These are phyloP conservation scores for Fraxinus latifolia DNA, from an alignment of 305 asterid species.

Conservation along the genomic window DNA sequence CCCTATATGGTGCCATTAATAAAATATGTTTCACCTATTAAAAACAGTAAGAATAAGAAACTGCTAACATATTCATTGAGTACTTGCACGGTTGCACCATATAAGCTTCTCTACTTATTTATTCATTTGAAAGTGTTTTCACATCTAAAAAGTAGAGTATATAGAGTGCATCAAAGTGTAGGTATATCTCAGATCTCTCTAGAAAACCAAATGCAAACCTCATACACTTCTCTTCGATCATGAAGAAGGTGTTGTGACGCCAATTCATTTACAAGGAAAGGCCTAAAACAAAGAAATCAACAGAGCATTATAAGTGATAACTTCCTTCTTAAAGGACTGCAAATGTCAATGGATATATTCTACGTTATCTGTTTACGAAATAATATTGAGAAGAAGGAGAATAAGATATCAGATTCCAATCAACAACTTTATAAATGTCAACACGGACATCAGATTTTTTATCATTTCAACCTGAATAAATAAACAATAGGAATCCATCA, in stretches of 20 bases:
- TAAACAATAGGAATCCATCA: neutral
- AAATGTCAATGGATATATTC: constrained; percentile 7
- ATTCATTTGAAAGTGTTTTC: neutral
- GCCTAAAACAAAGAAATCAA: constrained; percentile 50
- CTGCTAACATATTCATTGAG: neutral
- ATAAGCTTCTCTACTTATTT: neutral
- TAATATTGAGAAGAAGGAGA: neutral
- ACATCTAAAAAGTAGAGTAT: neutral
- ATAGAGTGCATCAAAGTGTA: neutral
- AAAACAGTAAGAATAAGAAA: neutral
- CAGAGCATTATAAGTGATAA: constrained; percentile 22
- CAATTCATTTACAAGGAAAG: constrained; percentile 90
- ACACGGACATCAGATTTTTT: neutral
- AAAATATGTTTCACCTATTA: neutral
- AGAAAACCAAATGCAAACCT: constrained; percentile 51
- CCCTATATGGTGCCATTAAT: neutral
- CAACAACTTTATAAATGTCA: constrained; percentile 12
- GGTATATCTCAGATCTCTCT: neutral
- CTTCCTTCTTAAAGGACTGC: constrained; percentile 4
- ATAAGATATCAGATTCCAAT: constrained; percentile 4
- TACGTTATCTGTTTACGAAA: neutral
- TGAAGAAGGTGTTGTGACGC: constrained; percentile 90
- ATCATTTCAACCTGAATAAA: neutral
- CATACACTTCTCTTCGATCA: constrained; percentile 87
- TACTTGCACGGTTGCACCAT: neutral